phyloP scores from a whole-genome alignment of 2,329 filamentous ascomycete genomes.

The Penicillium hesseltinei region DNA sequence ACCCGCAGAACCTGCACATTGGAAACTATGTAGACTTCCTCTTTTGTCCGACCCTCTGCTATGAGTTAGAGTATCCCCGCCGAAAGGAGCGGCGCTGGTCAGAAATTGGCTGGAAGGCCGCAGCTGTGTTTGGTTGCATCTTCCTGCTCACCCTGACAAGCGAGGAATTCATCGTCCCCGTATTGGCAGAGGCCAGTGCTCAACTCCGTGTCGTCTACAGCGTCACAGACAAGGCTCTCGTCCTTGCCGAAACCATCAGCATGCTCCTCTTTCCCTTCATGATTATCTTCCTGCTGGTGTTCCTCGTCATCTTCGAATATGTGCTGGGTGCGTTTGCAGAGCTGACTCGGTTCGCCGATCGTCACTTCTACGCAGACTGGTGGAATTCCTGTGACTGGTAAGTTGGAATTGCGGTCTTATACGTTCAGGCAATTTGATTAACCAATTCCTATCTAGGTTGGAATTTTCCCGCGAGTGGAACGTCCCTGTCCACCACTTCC shows the following conservation, averaged over 20 bases:
- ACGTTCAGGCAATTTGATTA: neutral
- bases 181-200: constrained; percentile 70
- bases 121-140: constrained; percentile 93
- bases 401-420: constrained; percentile 1
- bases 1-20: constrained; percentile 82
- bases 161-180: constrained; percentile 93
- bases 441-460: constrained; percentile 55
- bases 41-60: constrained; percentile 92
- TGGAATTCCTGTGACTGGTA: constrained; percentile 60
- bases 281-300: constrained; percentile 91
- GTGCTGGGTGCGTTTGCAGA: constrained; percentile 92
- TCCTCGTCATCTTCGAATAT: constrained; percentile 98
- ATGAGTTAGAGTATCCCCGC: constrained; percentile 94
- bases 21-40: constrained; percentile 83
- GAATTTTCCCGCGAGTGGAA: constrained; percentile 98
- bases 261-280: constrained; percentile 95
- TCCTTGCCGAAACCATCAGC: constrained; percentile 85
- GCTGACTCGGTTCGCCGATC: constrained; percentile 87
- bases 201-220: constrained; percentile 51
- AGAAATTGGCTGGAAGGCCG: constrained; percentile 77
- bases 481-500: constrained; percentile 93
- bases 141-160: constrained; percentile 88
- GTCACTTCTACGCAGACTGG: constrained; percentile 83
- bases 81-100: constrained; percentile 72
- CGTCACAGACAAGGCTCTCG: constrained; percentile 67